phyloP scores from a whole-genome alignment of 352 stramenopile genomes.

The Globisporangium emineosum region DNA sequence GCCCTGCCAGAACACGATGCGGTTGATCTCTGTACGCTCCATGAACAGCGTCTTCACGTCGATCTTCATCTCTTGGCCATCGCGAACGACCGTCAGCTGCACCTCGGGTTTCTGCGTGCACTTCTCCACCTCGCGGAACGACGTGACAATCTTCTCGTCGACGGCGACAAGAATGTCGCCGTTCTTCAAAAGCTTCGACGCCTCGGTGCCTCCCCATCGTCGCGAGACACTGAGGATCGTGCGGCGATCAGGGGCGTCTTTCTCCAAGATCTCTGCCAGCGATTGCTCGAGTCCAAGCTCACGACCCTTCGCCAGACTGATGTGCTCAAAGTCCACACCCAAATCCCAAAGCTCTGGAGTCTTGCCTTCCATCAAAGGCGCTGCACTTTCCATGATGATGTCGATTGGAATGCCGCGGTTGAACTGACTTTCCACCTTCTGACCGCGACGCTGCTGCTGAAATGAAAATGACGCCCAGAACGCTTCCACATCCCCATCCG shows the following conservation, averaged over 20 bases:
- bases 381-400: conserved; percentile 86
- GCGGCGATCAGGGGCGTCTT: conserved; percentile 57
- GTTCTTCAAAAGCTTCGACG: conserved; percentile 65
- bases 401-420: conserved; percentile 85
- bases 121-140: conserved; percentile 84
- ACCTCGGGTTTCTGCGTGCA: conserved; percentile 76
- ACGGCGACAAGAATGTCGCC: conserved; percentile 87
- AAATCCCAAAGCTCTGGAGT: conserved; percentile 78
- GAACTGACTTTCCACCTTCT: conserved; percentile 85
- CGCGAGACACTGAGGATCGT: conserved; percentile 81
- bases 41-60: conserved; percentile 78
- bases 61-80: conserved; percentile 65
- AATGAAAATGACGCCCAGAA: conserved; percentile 89
- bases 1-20: conserved; percentile 91
- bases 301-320: conserved; percentile 86
- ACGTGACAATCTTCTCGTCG: conserved; percentile 79
- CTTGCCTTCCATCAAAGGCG: conserved; percentile 62
- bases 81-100: conserved; percentile 81
- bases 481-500: conserved; percentile 64
- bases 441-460: conserved; percentile 66
- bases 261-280: conserved; percentile 74
- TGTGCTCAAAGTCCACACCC: conserved; percentile 84
- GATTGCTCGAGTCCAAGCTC: conserved; percentile 83
- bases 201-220: conserved; percentile 72
- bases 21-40: conserved; percentile 85